phyloP scores from a whole-genome alignment of 495 filamentous ascomycete genomes.

The Penicillium odoratum region DNA sequence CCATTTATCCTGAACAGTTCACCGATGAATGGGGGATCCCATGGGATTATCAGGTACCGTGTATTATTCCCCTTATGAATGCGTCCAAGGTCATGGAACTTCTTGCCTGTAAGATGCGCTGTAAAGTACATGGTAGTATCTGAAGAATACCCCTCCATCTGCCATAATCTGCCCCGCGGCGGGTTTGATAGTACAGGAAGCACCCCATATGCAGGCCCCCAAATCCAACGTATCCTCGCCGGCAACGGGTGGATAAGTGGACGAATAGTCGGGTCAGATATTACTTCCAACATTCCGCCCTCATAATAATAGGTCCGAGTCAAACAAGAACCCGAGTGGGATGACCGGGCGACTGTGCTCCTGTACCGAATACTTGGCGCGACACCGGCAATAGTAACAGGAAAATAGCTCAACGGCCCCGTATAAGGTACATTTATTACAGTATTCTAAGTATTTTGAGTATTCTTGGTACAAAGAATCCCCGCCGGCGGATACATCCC shows the following conservation, averaged over 20 bases:
- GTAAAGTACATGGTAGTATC: neutral
- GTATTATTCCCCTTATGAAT: neutral
- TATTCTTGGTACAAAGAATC: neutral
- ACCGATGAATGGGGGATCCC: slow-evolving; percentile 26
- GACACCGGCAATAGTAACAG: slow-evolving; percentile 25
- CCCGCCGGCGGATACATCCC: slow-evolving; percentile 27
- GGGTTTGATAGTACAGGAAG: neutral
- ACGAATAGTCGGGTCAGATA: slow-evolving; percentile 21
- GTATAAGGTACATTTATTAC: slow-evolving; percentile 28
- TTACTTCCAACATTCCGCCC: slow-evolving; percentile 11
- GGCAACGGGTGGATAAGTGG: neutral
- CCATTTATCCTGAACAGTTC: slow-evolving; percentile 29
- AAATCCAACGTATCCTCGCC: neutral
- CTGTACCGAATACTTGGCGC: slow-evolving; percentile 32
- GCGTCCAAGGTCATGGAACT: neutral
- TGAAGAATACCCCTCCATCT: slow-evolving; percentile 35
- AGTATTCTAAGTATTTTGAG: slow-evolving; percentile 1
- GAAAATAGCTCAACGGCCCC: neutral
- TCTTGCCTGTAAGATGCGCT: neutral
- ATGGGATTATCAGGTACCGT: neutral
- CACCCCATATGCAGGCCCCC: neutral
- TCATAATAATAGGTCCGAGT: slow-evolving; percentile 6
- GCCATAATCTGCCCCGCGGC: slow-evolving; percentile 30
- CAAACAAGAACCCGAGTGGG: slow-evolving; percentile 29
- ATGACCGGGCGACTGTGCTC: slow-evolving; percentile 48